phyloP scores from a whole-genome alignment of 371 early-diverging fungal species.

The Saksenaea vasiformis region DNA sequence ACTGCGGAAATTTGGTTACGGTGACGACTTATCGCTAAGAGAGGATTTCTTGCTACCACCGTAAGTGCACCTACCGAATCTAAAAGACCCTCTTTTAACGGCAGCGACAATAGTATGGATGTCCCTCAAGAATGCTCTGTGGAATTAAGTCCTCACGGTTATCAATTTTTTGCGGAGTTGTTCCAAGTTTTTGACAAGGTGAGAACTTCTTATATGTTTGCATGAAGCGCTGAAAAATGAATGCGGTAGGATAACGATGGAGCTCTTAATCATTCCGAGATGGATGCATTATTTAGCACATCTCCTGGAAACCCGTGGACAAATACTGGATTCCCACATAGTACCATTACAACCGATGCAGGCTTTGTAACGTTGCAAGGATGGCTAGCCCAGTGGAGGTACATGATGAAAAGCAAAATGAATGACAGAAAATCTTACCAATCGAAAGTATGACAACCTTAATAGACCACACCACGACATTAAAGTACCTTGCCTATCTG shows the following conservation, averaged over 20 bases:
- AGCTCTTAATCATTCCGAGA: constrained; percentile 81
- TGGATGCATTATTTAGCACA: constrained; percentile 85
- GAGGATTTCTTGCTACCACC: constrained; percentile 88
- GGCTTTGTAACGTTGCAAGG: constrained; percentile 94
- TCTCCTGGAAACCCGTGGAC: constrained; percentile 92
- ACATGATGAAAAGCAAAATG: constrained; percentile 10
- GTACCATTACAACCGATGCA: constrained; percentile 86
- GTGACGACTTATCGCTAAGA: constrained; percentile 85
- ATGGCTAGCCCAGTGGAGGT: constrained; percentile 97
- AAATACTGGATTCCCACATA: constrained; percentile 84
- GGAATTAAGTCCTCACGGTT: constrained; percentile 91
- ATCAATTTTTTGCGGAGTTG: constrained; percentile 93
- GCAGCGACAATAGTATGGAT: constrained; percentile 61
- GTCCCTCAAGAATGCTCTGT: constrained; percentile 88
- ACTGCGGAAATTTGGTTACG: constrained; percentile 93
- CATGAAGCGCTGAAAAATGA: neutral
- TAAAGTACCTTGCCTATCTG: constrained; percentile 93
- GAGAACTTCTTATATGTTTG: neutral
- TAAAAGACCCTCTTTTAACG: neutral
- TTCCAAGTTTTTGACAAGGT: constrained; percentile 92
- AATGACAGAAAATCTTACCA: neutral
- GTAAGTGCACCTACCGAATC: constrained; percentile 32
- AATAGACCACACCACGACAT: constrained; percentile 82
- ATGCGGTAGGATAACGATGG: constrained; percentile 87
- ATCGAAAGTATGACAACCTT: constrained; percentile 87